Percentiles rank a stretch among this genome's conserved stretches.
Conservation (phyloP, 1,139 yeast species). For the Diutina scorzettiae region DNA sequence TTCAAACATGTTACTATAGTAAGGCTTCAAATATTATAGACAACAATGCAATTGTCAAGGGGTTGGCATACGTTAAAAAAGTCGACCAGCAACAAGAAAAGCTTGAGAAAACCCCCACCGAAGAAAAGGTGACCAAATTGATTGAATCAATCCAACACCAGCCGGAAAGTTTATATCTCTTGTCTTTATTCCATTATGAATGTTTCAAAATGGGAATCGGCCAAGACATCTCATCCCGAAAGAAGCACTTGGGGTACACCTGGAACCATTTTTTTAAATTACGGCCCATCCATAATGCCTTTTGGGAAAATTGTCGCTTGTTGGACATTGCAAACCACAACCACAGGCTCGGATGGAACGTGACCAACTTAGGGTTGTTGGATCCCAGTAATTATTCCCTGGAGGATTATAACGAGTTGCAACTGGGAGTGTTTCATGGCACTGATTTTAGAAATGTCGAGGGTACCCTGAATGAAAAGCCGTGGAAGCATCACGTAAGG, state of each 20-base stretch:
- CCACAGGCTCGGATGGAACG: neutral
- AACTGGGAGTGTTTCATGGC: conserved; percentile 1
- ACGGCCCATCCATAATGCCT: conserved; percentile 4
- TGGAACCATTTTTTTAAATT: neutral
- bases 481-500: neutral
- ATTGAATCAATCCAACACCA: neutral
- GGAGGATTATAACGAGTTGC: neutral
- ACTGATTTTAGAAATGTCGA: conserved; percentile 1
- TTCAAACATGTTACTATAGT: too few species aligned
- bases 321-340: conserved; percentile 2
- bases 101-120: neutral
- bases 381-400: neutral
- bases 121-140: conserved; percentile 1
- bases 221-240: neutral
- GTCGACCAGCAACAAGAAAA: conserved; percentile 1
- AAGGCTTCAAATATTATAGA: neutral
- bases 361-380: neutral
- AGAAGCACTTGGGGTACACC: neutral
- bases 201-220: neutral
- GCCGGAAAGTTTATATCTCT: neutral
- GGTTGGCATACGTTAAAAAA: neutral
- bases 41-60: conserved; percentile 1
- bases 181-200: conserved; percentile 2
- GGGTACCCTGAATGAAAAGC: neutral
- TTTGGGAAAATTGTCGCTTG: conserved; percentile 4